Percentiles rank a stretch among this genome's conserved stretches.
phyloP scores from a whole-genome alignment of 805 yeast species.

The Lachancea dasiensis region DNA sequence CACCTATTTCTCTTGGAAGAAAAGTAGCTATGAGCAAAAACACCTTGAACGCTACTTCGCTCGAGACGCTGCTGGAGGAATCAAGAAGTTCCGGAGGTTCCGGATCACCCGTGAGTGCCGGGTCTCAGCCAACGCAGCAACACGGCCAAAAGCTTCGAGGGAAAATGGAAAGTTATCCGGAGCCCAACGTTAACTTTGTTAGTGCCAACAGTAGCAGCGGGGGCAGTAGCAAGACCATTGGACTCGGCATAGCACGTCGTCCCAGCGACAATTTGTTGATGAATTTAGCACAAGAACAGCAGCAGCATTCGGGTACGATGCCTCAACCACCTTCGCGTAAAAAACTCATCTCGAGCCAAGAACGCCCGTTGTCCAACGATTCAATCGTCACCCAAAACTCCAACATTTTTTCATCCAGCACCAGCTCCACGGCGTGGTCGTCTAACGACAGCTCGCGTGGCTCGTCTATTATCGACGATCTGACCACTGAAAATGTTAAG shows the following conservation, averaged over 20 bases:
- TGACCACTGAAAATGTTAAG: slow-evolving; percentile 4
- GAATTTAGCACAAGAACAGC: slow-evolving; percentile 14
- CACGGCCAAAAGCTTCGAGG: background rate
- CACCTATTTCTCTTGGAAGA: too few species aligned
- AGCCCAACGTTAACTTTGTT: background rate
- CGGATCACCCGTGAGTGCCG: background rate
- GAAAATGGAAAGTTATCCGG: slow-evolving; percentile 4
- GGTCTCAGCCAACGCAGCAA: background rate
- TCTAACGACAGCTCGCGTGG: slow-evolving; percentile 23
- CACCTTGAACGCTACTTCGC: background rate
- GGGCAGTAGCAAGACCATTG: slow-evolving; percentile 21
- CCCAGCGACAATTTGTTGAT: slow-evolving; percentile 30
- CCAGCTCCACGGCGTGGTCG: slow-evolving; percentile 24
- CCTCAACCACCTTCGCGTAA: slow-evolving; percentile 22
- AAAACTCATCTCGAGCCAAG: slow-evolving; percentile 14
- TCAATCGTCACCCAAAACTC: slow-evolving; percentile 28
- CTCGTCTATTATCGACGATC: slow-evolving; percentile 16
- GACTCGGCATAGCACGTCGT: slow-evolving; percentile 27
- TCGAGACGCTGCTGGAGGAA: slow-evolving; percentile 7
- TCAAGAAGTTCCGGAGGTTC: background rate
- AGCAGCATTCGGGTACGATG: background rate
- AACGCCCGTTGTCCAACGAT: slow-evolving; percentile 30
- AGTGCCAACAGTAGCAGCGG: slow-evolving; percentile 2
- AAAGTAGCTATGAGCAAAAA: background rate
- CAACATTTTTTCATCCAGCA: slow-evolving; percentile 27